phyloP scores from a whole-genome alignment of 495 filamentous ascomycete species.

The Daldinia bambusicola region DNA sequence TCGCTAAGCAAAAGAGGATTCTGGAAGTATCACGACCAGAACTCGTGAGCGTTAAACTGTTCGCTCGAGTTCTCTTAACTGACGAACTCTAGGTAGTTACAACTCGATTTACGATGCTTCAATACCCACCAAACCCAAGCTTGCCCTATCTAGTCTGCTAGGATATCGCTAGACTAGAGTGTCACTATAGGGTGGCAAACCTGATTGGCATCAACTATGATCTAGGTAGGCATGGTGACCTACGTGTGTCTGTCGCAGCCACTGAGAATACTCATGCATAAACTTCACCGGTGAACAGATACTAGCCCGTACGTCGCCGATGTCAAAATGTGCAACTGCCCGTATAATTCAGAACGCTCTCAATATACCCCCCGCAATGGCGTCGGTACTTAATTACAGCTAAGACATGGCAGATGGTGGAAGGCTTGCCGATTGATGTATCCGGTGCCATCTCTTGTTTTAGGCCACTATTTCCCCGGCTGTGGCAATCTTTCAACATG shows the following conservation, averaged over 20 bases:
- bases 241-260: not conserved
- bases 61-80: not conserved
- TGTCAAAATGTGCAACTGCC: not conserved
- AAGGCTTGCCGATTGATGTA: slow-evolving; percentile 16
- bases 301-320: not conserved
- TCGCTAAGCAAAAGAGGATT: not conserved
- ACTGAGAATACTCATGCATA: not conserved
- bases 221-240: not conserved
- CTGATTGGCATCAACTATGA: not conserved
- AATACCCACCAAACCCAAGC: not conserved
- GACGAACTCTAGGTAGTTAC: too few relatives aligned
- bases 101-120: slow-evolving; percentile 1
- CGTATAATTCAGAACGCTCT: slow-evolving; percentile 6
- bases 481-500: not conserved
- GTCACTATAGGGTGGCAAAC: not conserved
- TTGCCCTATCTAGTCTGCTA: not conserved
- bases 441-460: slow-evolving; percentile 27
- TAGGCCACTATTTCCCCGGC: slow-evolving; percentile 16
- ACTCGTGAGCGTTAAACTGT: not conserved
- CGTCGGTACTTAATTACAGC: slow-evolving; percentile 13
- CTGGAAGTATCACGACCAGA: not conserved
- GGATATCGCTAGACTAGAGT: not conserved
- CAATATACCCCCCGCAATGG: slow-evolving; percentile 34
- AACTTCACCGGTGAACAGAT: not conserved
- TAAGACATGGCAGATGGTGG: slow-evolving; percentile 34